phyloP scores from a whole-genome alignment of 352 stramenopile genomes.

The Phytopythium delawarense region DNA sequence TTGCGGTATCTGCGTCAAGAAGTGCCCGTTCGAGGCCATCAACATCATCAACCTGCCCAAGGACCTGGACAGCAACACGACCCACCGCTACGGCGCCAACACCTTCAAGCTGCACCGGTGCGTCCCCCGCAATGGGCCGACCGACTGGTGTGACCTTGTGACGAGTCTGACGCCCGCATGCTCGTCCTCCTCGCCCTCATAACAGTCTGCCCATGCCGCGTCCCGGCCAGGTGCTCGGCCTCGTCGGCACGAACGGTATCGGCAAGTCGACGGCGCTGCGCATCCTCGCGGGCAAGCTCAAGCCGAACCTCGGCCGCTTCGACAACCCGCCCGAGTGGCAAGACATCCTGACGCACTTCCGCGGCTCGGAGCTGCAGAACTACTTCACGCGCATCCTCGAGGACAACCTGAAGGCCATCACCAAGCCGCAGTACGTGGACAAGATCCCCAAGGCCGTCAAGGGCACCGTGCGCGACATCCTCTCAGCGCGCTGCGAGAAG shows the following conservation, averaged over 20 bases:
- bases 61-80: conserved; percentile 98
- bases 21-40: conserved; percentile 99
- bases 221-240: conserved; percentile 96
- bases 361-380: conserved; percentile 97
- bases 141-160: background rate
- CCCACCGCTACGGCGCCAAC: conserved; percentile 99
- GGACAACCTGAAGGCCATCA: conserved; percentile 99
- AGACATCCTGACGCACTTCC: conserved; percentile 99
- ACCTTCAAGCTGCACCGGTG: conserved; percentile 99
- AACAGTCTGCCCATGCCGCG: conserved; percentile 94
- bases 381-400: conserved; percentile 99
- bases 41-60: conserved; percentile 99
- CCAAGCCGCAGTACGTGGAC: conserved; percentile 99
- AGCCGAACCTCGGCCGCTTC: conserved; percentile 98
- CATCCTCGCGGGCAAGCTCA: conserved; percentile 98
- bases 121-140: background rate
- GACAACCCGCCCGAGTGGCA: conserved; percentile 98
- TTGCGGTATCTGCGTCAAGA: conserved; percentile 99
- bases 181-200: conserved; percentile 6
- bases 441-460: conserved; percentile 98
- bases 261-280: conserved; percentile 99
- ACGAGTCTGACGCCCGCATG: background rate
- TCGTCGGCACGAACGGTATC: conserved; percentile 99
- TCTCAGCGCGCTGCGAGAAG: conserved; percentile 93
- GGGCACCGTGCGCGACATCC: conserved; percentile 92